phyloP scores from a whole-genome alignment of 495 filamentous ascomycete species.

The Hyaloscypha hepaticicola region DNA sequence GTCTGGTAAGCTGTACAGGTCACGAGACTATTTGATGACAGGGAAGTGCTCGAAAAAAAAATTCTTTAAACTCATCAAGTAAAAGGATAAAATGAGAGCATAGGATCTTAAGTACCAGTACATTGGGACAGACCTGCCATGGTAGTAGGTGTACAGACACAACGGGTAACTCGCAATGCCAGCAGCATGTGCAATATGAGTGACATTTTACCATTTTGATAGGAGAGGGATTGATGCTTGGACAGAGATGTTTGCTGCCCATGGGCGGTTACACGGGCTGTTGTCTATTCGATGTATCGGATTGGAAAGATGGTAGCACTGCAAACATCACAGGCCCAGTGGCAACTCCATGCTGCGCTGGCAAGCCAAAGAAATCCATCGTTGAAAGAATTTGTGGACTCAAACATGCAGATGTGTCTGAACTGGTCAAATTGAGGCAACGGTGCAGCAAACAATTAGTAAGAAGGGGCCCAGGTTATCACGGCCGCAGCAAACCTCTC shows the following conservation, averaged over 20 bases:
- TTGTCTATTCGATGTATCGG: not conserved
- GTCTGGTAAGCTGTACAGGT: not conserved
- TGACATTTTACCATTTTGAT: not conserved
- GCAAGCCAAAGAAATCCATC: not conserved
- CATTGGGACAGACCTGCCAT: not conserved
- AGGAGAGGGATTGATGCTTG: not conserved
- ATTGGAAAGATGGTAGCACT: not conserved
- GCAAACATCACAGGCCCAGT: not conserved
- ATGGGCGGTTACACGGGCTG: not conserved
- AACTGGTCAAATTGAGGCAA: not conserved
- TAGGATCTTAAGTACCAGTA: not conserved
- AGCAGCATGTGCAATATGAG: not conserved
- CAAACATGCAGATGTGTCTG: not conserved
- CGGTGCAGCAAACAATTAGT: not conserved
- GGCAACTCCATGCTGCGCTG: not conserved
- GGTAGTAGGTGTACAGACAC: constrained; percentile 1
- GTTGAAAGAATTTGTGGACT: not conserved
- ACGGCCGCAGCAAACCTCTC: not conserved
- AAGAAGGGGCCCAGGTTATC: not conserved
- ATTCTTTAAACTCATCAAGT: not conserved
- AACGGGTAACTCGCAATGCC: not conserved
- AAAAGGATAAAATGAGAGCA: not conserved
- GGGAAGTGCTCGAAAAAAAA: not conserved
- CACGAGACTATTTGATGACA: not conserved
- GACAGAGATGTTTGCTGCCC: constrained; percentile 3